Evolutionary conservation across 768 basidiomycete genomes (phyloP).

Genomic region (Mycena vitilis): DNA sequence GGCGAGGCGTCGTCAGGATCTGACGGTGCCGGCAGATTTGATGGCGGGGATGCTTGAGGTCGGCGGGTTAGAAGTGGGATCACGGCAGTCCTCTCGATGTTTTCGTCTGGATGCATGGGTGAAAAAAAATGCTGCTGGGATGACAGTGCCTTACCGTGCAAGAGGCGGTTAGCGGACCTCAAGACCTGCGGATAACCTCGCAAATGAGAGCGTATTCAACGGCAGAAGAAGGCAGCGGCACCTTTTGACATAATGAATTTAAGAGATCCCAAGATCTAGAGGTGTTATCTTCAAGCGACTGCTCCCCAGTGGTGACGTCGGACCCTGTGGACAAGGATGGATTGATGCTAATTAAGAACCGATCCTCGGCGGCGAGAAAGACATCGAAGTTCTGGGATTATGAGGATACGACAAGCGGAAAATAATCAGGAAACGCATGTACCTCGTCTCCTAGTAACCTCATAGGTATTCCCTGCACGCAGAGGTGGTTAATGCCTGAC

Average conservation of each 20-base stretch:
- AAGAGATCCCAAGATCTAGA: constrained; percentile 6
- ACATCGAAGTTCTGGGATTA: constrained; percentile 9
- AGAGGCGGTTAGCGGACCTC: constrained; percentile 7
- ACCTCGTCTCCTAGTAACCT: neutral
- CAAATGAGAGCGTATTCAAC: neutral
- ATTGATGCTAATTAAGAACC: constrained; percentile 11
- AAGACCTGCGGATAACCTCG: neutral
- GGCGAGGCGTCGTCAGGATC: too few species aligned
- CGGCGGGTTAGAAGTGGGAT: too few species aligned
- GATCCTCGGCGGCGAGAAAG: constrained; percentile 19
- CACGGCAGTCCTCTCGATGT: too few species aligned
- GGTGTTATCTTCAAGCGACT: neutral
- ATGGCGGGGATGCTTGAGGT: too few species aligned
- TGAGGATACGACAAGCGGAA: neutral
- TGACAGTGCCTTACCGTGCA: constrained; percentile 3
- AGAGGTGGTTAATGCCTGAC: constrained; percentile 18
- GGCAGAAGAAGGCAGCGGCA: neutral
- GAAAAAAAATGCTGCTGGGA: too few species aligned
- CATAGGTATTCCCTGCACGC: constrained; percentile 1
- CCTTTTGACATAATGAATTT: constrained; percentile 20
- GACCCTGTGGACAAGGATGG: neutral
- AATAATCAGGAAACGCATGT: neutral
- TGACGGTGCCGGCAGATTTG: too few species aligned
- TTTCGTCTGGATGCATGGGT: too few species aligned
- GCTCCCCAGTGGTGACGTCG: neutral